Conservation (phyloP, 345 rosid species). For the Citrus cavaleriei region DNA sequence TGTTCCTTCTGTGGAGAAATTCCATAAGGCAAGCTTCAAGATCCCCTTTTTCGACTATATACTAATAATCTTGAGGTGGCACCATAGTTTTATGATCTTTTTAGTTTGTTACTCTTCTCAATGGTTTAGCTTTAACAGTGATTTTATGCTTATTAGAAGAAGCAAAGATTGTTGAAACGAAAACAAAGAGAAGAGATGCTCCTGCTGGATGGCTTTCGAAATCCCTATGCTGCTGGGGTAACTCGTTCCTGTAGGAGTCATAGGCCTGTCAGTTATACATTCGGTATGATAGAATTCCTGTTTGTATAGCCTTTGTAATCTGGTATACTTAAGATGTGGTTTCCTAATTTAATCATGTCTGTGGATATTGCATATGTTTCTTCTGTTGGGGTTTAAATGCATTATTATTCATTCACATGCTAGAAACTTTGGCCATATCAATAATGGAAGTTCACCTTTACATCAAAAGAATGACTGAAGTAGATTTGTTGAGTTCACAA, state of each 20-base stretch:
- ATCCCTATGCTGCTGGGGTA: constrained; percentile 26
- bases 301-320: constrained; percentile 4
- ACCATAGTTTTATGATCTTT: background rate
- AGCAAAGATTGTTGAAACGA: constrained; percentile 55
- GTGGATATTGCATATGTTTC: background rate
- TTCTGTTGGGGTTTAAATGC: background rate
- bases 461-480: background rate
- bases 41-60: background rate
- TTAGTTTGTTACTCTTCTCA: background rate
- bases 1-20: constrained; percentile 58
- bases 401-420: background rate
- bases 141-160: constrained; percentile 44
- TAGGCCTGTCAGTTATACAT: constrained; percentile 59
- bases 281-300: constrained; percentile 41
- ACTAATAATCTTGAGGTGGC: background rate
- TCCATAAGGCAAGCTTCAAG: constrained; percentile 47
- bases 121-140: background rate
- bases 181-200: constrained; percentile 55
- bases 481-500: background rate
- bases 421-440: background rate
- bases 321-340: background rate
- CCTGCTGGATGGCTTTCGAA: constrained; percentile 28
- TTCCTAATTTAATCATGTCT: background rate
- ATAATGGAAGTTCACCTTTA: background rate
- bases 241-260: constrained; percentile 69